A percentile compares a stretch with the other conserved stretches of the same genome.
Evolutionary conservation across 345 rosid species (phyloP).

Genomic region (Lepidium didymum): DNA sequence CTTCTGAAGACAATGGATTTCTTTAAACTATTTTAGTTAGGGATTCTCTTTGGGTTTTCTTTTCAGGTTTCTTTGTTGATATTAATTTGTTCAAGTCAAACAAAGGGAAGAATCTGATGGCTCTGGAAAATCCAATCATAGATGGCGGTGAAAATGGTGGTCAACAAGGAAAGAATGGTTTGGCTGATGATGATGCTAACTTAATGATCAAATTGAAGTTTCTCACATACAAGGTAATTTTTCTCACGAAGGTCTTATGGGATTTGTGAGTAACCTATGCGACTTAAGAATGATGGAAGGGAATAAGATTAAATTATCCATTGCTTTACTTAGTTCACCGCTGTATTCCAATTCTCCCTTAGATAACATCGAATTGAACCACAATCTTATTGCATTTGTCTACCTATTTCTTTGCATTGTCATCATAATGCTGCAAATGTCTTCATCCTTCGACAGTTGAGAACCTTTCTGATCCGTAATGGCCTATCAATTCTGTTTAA

Average conservation of each 20-base stretch:
- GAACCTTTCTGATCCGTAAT: constrained; percentile 96
- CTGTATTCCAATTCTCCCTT: too few species aligned
- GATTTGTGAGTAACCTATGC: background rate
- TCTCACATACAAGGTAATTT: constrained; percentile 81
- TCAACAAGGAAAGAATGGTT: constrained; percentile 33
- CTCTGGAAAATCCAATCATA: constrained; percentile 30
- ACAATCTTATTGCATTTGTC: background rate
- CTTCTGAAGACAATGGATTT: background rate
- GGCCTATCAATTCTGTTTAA: constrained; percentile 76
- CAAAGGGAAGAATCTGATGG: constrained; percentile 51
- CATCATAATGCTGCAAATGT: constrained; percentile 3
- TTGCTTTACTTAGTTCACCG: too few species aligned
- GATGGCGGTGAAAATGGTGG: constrained; percentile 38
- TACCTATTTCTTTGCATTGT: constrained; percentile 9
- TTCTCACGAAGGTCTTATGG: background rate
- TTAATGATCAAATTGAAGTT: constrained; percentile 91
- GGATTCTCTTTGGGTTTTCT: constrained; percentile 14
- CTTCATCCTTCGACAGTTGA: constrained; percentile 41
- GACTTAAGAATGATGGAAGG: too few species aligned
- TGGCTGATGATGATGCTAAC: constrained; percentile 86
- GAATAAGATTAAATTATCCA: too few species aligned
- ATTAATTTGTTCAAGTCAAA: constrained; percentile 76
- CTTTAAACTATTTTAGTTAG: background rate
- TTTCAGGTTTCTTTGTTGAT: constrained; percentile 85
- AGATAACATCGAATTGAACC: too few species aligned